Conservation (phyloP, 2,329 filamentous ascomycete species). For the Stylonectria norvegica region DNA sequence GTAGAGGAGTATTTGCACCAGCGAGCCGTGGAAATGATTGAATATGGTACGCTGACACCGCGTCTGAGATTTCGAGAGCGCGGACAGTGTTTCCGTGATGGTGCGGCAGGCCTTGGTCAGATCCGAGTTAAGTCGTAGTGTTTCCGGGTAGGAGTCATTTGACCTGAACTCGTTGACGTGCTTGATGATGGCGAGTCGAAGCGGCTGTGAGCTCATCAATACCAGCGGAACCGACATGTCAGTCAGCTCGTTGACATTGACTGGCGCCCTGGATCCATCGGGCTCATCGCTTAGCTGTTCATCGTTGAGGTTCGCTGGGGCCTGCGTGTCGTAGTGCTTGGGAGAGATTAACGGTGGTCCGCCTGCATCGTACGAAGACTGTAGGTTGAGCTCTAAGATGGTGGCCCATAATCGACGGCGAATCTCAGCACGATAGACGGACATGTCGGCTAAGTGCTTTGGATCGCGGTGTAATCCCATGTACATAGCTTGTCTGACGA, state of each 20-base stretch:
- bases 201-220: constrained; percentile 40
- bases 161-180: constrained; percentile 46
- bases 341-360: constrained; percentile 46
- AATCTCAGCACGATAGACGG: constrained; percentile 49
- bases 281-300: constrained; percentile 43
- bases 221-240: constrained; percentile 50
- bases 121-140: constrained; percentile 43
- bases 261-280: constrained; percentile 18
- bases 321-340: constrained; percentile 48
- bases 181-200: constrained; percentile 42
- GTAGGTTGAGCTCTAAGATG: constrained; percentile 52
- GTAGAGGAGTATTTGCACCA: constrained; percentile 43
- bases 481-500: constrained; percentile 53
- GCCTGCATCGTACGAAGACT: constrained; percentile 49
- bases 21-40: constrained; percentile 39
- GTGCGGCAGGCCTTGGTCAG: constrained; percentile 39
- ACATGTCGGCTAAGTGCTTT: constrained; percentile 45
- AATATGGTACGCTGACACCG: constrained; percentile 17
- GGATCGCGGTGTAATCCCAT: constrained; percentile 60
- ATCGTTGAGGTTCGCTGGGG: constrained; percentile 52
- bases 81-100: constrained; percentile 32
- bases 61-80: constrained; percentile 33
- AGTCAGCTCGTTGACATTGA: constrained; percentile 27
- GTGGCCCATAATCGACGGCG: constrained; percentile 55
- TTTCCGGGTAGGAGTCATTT: constrained; percentile 44